Evolutionary conservation across 2,329 filamentous ascomycete species (phyloP).

Genomic region (Aspergillus oerlinghausenensis): DNA sequence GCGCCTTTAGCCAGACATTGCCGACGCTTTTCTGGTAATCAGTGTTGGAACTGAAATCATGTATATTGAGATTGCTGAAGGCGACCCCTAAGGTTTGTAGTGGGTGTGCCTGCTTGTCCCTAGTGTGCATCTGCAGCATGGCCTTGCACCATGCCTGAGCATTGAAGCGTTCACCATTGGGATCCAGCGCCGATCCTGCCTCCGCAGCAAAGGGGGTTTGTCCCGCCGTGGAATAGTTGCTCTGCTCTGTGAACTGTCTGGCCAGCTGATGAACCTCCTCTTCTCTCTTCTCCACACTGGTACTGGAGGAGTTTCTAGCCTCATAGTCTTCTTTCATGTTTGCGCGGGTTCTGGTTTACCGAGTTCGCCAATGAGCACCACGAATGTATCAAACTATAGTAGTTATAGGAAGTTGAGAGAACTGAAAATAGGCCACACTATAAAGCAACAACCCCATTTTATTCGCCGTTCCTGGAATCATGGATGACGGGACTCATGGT

Average conservation of each 20-base stretch:
- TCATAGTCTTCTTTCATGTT: no score
- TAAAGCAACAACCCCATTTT: no score
- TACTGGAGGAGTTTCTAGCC: no score
- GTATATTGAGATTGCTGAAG: conserved; percentile 61
- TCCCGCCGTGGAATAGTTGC: not conserved
- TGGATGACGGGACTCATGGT: no score
- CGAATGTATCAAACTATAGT: no score
- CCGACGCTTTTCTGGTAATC: conserved; percentile 64
- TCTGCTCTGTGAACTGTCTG: conserved; percentile 1
- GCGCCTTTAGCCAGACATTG: conserved; percentile 48
- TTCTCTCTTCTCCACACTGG: not conserved
- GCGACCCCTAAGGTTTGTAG: conserved; percentile 52
- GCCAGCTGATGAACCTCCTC: no score
- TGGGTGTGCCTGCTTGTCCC: conserved; percentile 23
- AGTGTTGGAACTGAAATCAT: conserved; percentile 60
- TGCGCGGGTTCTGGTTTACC: no score
- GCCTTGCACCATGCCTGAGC: conserved; percentile 36
- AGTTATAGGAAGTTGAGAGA: no score
- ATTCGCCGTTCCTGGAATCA: no score
- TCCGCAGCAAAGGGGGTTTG: conserved; percentile 3
- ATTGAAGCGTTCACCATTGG: conserved; percentile 33
- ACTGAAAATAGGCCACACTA: no score
- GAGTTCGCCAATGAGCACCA: no score
- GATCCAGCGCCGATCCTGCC: conserved; percentile 29
- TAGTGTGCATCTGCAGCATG: conserved; percentile 32